Percentiles rank a stretch among this genome's conserved stretches.
phyloP scores from a whole-genome alignment of 2,329 filamentous ascomycete genomes.

The Triangularia verruculosa region DNA sequence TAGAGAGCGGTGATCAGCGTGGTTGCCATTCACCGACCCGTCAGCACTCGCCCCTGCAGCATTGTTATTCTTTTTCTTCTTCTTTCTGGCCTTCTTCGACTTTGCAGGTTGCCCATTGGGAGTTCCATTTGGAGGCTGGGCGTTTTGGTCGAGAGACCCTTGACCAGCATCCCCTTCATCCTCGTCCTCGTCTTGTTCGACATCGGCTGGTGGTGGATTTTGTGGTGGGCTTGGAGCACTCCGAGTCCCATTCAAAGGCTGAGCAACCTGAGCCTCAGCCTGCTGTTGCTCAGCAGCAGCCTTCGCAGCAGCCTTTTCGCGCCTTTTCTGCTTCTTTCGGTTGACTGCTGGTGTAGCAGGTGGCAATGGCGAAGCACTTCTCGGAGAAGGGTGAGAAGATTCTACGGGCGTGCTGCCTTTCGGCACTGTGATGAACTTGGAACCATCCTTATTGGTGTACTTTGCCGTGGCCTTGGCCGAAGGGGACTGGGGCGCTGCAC shows the following conservation, averaged over 20 bases:
- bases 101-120: slow-evolving; percentile 35
- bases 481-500: slow-evolving; percentile 46
- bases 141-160: slow-evolving; percentile 40
- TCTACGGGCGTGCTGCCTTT: slow-evolving; percentile 52
- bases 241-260: slow-evolving; percentile 41
- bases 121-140: slow-evolving; percentile 31
- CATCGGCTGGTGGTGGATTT: slow-evolving; percentile 44
- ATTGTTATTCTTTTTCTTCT: slow-evolving; percentile 57
- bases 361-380: slow-evolving; percentile 34
- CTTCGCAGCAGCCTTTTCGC: slow-evolving; percentile 78
- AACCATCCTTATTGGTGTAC: slow-evolving; percentile 66
- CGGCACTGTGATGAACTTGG: slow-evolving; percentile 65
- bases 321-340: slow-evolving; percentile 91
- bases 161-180: slow-evolving; percentile 41
- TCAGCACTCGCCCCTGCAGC: background rate
- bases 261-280: slow-evolving; percentile 27
- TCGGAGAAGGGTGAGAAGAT: slow-evolving; percentile 53
- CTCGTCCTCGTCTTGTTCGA: slow-evolving; percentile 53
- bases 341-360: slow-evolving; percentile 55
- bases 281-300: slow-evolving; percentile 48
- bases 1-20: slow-evolving; percentile 22
- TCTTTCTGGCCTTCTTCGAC: slow-evolving; percentile 64
- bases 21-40: background rate
- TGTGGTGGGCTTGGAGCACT: slow-evolving; percentile 34
- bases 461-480: slow-evolving; percentile 54